A percentile compares a stretch with the other conserved stretches of the same genome.
Evolutionary conservation across 768 basidiomycete species (phyloP).

Genomic region (Boletus insuetus): DNA sequence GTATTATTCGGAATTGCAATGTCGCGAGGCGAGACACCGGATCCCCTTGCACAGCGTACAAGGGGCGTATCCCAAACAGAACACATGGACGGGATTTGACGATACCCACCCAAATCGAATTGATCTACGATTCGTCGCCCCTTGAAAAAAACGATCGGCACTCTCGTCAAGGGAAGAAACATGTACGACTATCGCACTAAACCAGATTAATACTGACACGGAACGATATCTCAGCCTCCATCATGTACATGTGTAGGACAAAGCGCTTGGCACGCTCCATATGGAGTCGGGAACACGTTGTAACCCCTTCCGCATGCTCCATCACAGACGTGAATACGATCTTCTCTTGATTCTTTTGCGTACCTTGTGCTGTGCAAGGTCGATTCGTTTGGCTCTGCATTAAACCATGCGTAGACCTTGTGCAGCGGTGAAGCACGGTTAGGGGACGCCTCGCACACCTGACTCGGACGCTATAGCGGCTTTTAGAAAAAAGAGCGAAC

Average conservation of each 20-base stretch:
- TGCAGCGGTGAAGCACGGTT: slow-evolving; percentile 3
- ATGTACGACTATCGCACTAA: neutral
- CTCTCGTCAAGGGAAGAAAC: neutral
- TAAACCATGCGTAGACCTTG: slow-evolving; percentile 1
- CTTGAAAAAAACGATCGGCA: slow-evolving; percentile 10
- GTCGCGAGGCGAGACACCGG: no score
- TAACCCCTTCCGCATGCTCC: slow-evolving; percentile 4
- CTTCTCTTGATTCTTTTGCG: slow-evolving; percentile 1
- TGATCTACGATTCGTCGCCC: neutral
- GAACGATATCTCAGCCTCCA: neutral
- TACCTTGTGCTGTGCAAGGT: neutral
- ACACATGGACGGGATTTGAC: neutral
- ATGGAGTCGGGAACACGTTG: slow-evolving; percentile 3
- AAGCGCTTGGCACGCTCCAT: neutral
- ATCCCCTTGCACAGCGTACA: neutral
- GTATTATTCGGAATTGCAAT: no score
- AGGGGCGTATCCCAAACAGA: neutral
- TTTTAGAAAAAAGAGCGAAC: no score
- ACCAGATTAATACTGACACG: neutral
- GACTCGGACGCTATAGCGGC: neutral
- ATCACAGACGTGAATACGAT: slow-evolving; percentile 2
- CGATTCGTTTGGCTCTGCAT: neutral
- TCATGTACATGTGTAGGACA: neutral
- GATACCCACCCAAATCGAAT: slow-evolving; percentile 1
- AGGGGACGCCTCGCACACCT: neutral